A percentile compares a stretch with the other conserved stretches of the same genome.
These are phyloP conservation scores for Poronia punctata DNA, from an alignment of 495 filamentous ascomycete genomes.

Conservation along the genomic window DNA sequence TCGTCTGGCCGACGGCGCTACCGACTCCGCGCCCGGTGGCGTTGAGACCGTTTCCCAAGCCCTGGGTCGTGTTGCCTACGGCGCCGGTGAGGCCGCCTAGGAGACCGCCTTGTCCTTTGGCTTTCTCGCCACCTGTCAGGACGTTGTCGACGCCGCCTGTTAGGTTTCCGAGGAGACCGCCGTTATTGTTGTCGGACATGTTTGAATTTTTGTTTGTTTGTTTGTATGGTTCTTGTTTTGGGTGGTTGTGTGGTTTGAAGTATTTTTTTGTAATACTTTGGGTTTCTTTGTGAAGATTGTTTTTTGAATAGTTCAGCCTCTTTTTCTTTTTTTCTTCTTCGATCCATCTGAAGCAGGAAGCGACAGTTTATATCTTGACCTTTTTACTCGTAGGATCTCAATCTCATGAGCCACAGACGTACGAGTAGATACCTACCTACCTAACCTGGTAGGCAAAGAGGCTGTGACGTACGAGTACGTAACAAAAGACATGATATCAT, in stretches of 20 bases:
- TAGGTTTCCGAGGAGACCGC: conserved; percentile 34
- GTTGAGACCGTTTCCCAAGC: conserved; percentile 29
- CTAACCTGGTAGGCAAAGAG: no score
- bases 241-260: background rate
- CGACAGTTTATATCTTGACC: no score
- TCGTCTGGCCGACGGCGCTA: conserved; percentile 29
- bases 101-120: conserved; percentile 35
- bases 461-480: no score
- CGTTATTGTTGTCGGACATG: conserved; percentile 29
- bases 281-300: background rate
- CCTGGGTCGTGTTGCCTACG: conserved; percentile 26
- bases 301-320: background rate
- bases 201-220: conserved; percentile 4
- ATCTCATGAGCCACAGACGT: no score
- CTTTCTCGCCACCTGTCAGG: conserved; percentile 34
- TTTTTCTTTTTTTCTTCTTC: no score
- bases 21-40: conserved; percentile 29
- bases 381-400: no score
- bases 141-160: conserved; percentile 34
- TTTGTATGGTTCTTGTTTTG: background rate
- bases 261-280: background rate
- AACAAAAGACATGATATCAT: no score
- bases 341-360: no score
- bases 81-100: conserved; percentile 27
- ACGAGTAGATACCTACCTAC: no score